Conservation (phyloP, 2,329 filamentous ascomycete species). For the Stagonosporopsis chrysanthemi region DNA sequence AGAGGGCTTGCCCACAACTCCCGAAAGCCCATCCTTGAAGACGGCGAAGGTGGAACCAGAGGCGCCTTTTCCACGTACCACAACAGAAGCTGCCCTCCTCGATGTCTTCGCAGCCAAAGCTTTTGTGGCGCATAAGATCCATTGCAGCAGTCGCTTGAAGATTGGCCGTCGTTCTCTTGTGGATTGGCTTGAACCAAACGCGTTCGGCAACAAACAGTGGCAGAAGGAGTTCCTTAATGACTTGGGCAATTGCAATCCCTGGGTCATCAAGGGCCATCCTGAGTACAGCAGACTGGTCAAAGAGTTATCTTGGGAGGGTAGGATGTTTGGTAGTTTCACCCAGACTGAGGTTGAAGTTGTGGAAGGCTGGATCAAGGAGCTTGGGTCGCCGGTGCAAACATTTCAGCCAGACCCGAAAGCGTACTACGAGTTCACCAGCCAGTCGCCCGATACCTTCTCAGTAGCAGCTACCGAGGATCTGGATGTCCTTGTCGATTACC, state of each 20-base stretch:
- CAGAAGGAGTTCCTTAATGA: slow-evolving; percentile 49
- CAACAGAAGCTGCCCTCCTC: slow-evolving; percentile 23
- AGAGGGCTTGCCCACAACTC: slow-evolving; percentile 34
- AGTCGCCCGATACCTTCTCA: neutral
- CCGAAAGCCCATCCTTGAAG: slow-evolving; percentile 29
- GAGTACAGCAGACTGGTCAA: slow-evolving; percentile 52
- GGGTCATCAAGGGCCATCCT: slow-evolving; percentile 54
- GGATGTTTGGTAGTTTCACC: slow-evolving; percentile 61
- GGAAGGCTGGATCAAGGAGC: slow-evolving; percentile 51
- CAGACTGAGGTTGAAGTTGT: slow-evolving; percentile 51
- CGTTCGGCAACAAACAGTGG: slow-evolving; percentile 41
- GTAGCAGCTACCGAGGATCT: neutral
- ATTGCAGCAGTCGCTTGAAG: slow-evolving; percentile 49
- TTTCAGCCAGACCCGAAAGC: slow-evolving; percentile 14
- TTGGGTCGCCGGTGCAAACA: slow-evolving; percentile 24
- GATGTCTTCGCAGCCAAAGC: slow-evolving; percentile 51
- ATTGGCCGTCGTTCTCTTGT: slow-evolving; percentile 51
- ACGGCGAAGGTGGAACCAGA: slow-evolving; percentile 10
- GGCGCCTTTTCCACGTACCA: slow-evolving; percentile 18
- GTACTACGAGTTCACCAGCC: slow-evolving; percentile 34
- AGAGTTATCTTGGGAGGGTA: slow-evolving; percentile 56
- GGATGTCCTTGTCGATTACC: slow-evolving; percentile 3
- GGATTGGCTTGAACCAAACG: slow-evolving; percentile 53
- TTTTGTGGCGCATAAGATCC: slow-evolving; percentile 51
- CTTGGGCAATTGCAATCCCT: slow-evolving; percentile 49